phyloP scores from a whole-genome alignment of 179 eudicot species.

The Heliamphora pulchella region DNA sequence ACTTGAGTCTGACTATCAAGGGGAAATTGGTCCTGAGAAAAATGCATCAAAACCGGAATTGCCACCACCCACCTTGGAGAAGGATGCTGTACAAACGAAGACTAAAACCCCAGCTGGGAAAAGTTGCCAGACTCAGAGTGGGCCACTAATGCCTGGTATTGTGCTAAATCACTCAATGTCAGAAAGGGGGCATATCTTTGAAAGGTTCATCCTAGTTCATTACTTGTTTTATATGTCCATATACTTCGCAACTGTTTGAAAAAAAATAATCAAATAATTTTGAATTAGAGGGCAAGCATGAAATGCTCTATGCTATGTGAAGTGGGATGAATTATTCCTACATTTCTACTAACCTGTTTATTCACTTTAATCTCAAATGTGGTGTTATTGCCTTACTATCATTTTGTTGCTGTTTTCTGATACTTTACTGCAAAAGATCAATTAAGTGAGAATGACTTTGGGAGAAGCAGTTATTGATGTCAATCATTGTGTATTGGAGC shows the following conservation, averaged over 20 bases:
- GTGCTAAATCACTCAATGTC: conserved; percentile 57
- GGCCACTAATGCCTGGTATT: conserved; percentile 69
- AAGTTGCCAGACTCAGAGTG: conserved; percentile 72
- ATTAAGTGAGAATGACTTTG: neutral
- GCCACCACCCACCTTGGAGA: conserved; percentile 39
- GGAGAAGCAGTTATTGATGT: neutral
- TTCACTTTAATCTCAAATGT: neutral
- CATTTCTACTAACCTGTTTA: neutral
- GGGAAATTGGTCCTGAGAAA: conserved; percentile 33
- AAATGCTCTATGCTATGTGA: neutral
- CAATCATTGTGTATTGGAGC: neutral
- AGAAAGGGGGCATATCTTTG: conserved; percentile 53
- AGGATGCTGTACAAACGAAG: conserved; percentile 40
- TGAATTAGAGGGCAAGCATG: neutral
- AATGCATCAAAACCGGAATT: conserved; percentile 39
- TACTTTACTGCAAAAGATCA: conserved; percentile 4
- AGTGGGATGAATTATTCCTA: neutral
- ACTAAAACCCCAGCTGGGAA: conserved; percentile 38
- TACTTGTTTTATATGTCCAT: conserved; percentile 7
- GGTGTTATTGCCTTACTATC: neutral
- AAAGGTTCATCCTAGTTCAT: conserved; percentile 44
- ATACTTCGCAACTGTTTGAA: too few relatives aligned
- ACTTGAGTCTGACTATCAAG: conserved; percentile 34
- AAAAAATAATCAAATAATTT: neutral
- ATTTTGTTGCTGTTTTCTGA: neutral